Evolutionary conservation across 179 eudicot species (phyloP).

Genomic region (Camellia oleifera): DNA sequence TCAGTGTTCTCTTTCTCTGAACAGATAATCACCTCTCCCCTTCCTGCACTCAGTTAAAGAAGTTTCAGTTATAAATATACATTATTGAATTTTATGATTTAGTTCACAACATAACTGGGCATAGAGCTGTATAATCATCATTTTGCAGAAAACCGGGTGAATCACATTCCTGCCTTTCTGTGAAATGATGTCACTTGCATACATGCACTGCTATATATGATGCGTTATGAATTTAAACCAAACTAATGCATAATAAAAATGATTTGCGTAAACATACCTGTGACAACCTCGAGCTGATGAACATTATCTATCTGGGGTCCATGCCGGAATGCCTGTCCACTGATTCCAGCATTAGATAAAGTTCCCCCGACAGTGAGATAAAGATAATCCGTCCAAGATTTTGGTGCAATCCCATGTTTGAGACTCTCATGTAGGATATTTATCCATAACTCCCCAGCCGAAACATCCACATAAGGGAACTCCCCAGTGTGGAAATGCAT

Average conservation of each 20-base stretch:
- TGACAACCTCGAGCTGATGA: conserved; percentile 70
- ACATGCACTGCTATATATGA: not conserved
- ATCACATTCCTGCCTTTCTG: not conserved
- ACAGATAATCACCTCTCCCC: conserved; percentile 69
- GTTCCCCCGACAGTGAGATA: conserved; percentile 88
- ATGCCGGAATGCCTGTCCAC: conserved; percentile 84
- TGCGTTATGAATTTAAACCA: not conserved
- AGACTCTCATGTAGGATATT: conserved; percentile 65
- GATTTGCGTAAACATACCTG: conserved; percentile 42
- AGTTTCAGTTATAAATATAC: not conserved
- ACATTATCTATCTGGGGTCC: conserved; percentile 91
- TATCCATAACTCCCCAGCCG: conserved; percentile 79
- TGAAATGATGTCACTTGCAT: not conserved
- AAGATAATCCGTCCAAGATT: conserved; percentile 91
- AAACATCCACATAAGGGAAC: conserved; percentile 66
- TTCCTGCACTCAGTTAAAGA: conserved; percentile 49
- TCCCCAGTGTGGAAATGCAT: conserved; percentile 54
- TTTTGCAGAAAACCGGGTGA: not conserved
- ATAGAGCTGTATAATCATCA: not conserved
- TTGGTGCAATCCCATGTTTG: conserved; percentile 67
- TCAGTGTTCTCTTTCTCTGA: conserved; percentile 70
- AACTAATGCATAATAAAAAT: not conserved
- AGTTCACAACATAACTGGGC: not conserved
- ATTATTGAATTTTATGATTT: conserved; percentile 5
- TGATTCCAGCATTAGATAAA: conserved; percentile 82